These are phyloP conservation scores for Cladophialophora chaetospira DNA, from an alignment of 2,329 filamentous ascomycete species.

Conservation along the genomic window DNA sequence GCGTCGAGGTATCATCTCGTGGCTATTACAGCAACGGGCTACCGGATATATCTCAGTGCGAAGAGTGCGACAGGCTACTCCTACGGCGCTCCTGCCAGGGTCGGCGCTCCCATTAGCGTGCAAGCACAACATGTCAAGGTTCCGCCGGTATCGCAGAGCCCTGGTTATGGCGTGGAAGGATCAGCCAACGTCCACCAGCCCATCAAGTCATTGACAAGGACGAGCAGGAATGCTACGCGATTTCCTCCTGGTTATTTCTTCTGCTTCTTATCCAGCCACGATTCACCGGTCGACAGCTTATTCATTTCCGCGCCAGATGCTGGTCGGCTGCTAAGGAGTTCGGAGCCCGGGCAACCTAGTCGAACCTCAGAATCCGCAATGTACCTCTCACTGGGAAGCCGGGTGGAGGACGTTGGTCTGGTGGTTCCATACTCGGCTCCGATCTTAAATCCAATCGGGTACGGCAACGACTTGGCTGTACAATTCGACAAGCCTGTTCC, in stretches of 20 bases:
- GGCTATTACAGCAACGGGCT: slow-evolving; percentile 86
- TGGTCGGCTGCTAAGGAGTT: slow-evolving; percentile 69
- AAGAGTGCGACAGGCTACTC: slow-evolving; percentile 80
- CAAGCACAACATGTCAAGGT: slow-evolving; percentile 97
- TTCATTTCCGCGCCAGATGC: slow-evolving; percentile 89
- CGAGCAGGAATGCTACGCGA: slow-evolving; percentile 47
- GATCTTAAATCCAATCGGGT: slow-evolving; percentile 69
- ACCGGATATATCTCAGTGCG: slow-evolving; percentile 87
- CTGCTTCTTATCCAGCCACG: slow-evolving; percentile 70
- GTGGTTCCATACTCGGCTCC: slow-evolving; percentile 73
- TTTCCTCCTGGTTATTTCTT: slow-evolving; percentile 92
- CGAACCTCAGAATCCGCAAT: slow-evolving; percentile 78
- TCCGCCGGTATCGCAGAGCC: slow-evolving; percentile 61
- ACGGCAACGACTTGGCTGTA: slow-evolving; percentile 93
- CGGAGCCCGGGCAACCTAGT: slow-evolving; percentile 54
- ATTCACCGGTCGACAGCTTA: slow-evolving; percentile 64
- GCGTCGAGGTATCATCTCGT: slow-evolving; percentile 57
- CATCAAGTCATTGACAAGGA: slow-evolving; percentile 47
- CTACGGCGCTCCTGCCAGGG: slow-evolving; percentile 58
- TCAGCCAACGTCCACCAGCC: slow-evolving; percentile 53
- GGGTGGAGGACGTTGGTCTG: slow-evolving; percentile 75
- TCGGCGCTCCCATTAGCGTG: slow-evolving; percentile 85
- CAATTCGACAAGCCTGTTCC: slow-evolving; percentile 83
- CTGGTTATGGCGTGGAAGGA: slow-evolving; percentile 32
- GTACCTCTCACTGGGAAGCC: slow-evolving; percentile 74